Base-by-base conservation (phyloP, 306 rosid genomes). In the Cucurbita moschata region DNA sequence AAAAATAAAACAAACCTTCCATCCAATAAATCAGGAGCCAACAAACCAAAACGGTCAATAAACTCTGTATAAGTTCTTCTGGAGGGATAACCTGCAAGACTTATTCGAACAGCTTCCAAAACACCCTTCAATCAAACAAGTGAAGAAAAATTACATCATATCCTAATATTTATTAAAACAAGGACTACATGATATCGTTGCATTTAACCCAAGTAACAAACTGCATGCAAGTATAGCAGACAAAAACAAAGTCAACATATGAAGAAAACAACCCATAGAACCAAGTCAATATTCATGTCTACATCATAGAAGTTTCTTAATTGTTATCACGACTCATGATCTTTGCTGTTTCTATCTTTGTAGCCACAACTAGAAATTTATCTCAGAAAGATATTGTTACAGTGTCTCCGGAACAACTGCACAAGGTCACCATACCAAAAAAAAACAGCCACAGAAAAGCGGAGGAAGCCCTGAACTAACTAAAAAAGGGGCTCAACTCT, bases 81-180 rank as follows among this genome's bases (percentile, higher is more conserved):
- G 8, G 98, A 89, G 56, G 98, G 98, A 83, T 94, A 94, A 59
- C 98, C 98, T 6, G 98, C 98, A 77, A 94, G 85, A 86, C 98
- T 94, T 79, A 94, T 94, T 58, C 98, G 96, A 78, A 94, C 92
- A 80, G 97, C 97, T 82, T 94, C 98, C 74, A 94, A 87, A 81
- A 94, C 98, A 9, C 98, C 98, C 98, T 94, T 73, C 69, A 82
- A 35, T 67, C 75, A 13, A 63, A 39, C 35, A 47, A 43, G 58
- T 55, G 13, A 21, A 35, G 38, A 42, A 23, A 16, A 39, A 5
- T 60, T 8, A 44, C n/a, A 66, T 21, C 16, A 13, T 12, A 50
- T 50, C 43, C 49, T 7, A 54, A 2, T 30, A 30, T 18, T 18
- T 18, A 30, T 5, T 43, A 26, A 23, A 46, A 46, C 53, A 16